A percentile compares a stretch with the other conserved stretches of the same genome.
These are phyloP conservation scores for Ganoderma resinaceum DNA, from an alignment of 1,284 basidiomycete genomes.

Conservation along the genomic window DNA sequence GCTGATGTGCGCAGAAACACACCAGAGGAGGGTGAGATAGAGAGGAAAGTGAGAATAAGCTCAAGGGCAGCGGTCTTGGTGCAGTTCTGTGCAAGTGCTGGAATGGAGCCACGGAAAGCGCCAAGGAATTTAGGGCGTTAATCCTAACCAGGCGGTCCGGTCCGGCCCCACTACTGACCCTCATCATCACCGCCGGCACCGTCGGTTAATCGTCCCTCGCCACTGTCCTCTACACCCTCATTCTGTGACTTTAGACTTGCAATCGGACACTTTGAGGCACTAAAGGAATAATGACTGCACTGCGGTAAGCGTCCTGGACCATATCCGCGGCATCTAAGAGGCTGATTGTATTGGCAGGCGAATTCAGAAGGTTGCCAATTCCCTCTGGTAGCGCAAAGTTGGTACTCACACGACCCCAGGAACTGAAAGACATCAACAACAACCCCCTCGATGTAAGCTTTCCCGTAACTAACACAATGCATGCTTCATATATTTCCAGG, in stretches of 20 bases:
- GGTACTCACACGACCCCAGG: conserved; percentile 49
- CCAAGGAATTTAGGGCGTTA: neutral
- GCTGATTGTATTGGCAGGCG: conserved; percentile 50
- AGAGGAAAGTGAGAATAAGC: neutral
- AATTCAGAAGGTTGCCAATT: conserved; percentile 65
- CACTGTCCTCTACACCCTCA: neutral
- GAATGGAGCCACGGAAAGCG: neutral
- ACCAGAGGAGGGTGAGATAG: neutral
- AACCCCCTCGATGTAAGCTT: conserved; percentile 66
- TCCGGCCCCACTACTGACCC: neutral
- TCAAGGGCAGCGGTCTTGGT: neutral
- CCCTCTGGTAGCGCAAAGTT: conserved; percentile 16
- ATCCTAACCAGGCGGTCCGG: neutral
- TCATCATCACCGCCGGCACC: neutral
- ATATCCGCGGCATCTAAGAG: neutral
- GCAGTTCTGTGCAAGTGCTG: neutral
- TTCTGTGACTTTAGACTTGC: neutral
- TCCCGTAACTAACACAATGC: neutral
- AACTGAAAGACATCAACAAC: conserved; percentile 62
- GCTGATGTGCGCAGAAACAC: neutral
- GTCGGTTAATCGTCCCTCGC: neutral
- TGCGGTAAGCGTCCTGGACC: conserved; percentile 50
- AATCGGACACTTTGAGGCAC: neutral
- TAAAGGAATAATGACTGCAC: conserved; percentile 55
- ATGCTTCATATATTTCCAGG: conserved; percentile 45